phyloP scores from a whole-genome alignment of 306 rosid species.

The Potentilla sterilis region DNA sequence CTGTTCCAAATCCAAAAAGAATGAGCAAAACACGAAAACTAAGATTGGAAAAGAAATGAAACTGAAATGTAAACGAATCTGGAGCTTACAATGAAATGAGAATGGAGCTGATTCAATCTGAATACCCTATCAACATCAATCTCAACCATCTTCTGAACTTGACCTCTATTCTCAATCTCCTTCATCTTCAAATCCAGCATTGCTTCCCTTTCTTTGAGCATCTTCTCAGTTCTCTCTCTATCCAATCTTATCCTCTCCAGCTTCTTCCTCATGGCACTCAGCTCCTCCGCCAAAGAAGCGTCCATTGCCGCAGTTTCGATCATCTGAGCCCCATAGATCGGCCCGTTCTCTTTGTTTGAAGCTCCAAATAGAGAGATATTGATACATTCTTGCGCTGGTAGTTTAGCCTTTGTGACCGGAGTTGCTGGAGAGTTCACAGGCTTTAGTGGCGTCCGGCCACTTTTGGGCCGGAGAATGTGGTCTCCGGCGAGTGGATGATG shows the following conservation, averaged over 20 bases:
- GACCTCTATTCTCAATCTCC: conserved; percentile 61
- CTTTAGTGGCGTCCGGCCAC: conserved; percentile 2
- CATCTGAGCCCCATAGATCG: conserved; percentile 12
- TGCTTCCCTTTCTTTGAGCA: conserved; percentile 54
- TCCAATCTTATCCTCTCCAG: conserved; percentile 64
- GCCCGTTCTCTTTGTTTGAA: conserved; percentile 56
- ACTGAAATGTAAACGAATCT: not conserved
- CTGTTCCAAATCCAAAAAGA: conserved; percentile 37
- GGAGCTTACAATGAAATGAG: conserved; percentile 52
- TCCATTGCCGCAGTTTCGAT: conserved; percentile 36
- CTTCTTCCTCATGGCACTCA: conserved; percentile 66
- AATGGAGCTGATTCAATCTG: conserved; percentile 74
- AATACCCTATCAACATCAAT: conserved; percentile 80
- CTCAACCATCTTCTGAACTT: conserved; percentile 72
- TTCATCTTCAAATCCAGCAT: conserved; percentile 49
- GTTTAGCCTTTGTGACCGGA: conserved; percentile 30
- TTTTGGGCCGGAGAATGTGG: conserved; percentile 36
- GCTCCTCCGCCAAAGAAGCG: conserved; percentile 79
- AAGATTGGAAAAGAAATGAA: not conserved
- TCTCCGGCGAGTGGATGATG: conserved; percentile 32
- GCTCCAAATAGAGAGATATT: conserved; percentile 23
- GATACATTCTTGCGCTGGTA: conserved; percentile 28
- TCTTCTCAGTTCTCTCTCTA: conserved; percentile 56
- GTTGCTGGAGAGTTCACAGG: conserved; percentile 42
- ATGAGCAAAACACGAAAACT: not conserved